These are phyloP conservation scores for Aulographum hederae DNA, from an alignment of 2,329 filamentous ascomycete genomes.

Conservation along the genomic window DNA sequence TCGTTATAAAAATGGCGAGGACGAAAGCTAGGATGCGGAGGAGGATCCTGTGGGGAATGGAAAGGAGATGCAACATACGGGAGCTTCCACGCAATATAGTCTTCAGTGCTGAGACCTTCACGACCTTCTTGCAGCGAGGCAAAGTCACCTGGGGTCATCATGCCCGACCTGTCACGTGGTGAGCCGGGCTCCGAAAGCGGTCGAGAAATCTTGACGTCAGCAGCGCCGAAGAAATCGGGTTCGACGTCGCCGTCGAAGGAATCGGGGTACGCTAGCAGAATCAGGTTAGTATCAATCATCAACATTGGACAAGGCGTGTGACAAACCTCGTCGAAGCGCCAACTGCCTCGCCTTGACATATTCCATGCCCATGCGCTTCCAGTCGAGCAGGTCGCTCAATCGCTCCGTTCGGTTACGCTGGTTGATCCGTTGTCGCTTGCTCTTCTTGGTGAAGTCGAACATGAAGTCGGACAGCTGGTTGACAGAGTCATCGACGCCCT, in stretches of 20 bases:
- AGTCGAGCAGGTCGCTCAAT: constrained; percentile 85
- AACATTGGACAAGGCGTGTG: constrained; percentile 5
- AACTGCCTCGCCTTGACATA: constrained; percentile 95
- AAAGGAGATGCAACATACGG: constrained; percentile 63
- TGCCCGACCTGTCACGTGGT: constrained; percentile 73
- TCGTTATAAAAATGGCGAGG: constrained; percentile 12
- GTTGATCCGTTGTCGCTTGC: constrained; percentile 91
- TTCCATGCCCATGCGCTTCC: constrained; percentile 99
- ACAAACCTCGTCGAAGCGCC: constrained; percentile 52
- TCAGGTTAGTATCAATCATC: constrained; percentile 4
- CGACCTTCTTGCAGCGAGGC: constrained; percentile 86
- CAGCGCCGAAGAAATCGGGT: constrained; percentile 78
- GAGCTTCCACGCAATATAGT: constrained; percentile 95
- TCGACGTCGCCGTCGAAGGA: constrained; percentile 57
- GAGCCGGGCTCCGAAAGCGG: constrained; percentile 90
- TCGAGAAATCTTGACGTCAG: constrained; percentile 86
- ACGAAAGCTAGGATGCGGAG: neutral
- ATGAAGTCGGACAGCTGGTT: constrained; percentile 86
- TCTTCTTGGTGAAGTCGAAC: constrained; percentile 89
- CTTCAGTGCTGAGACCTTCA: constrained; percentile 85
- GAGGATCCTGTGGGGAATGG: neutral
- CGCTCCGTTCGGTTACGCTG: constrained; percentile 94
- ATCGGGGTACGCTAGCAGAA: constrained; percentile 59
- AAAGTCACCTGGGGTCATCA: constrained; percentile 99
- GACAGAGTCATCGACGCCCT: constrained; percentile 92